Base-by-base conservation (phyloP, 192 early-diverging fungal genomes). In the Coemansia brasiliensis region DNA sequence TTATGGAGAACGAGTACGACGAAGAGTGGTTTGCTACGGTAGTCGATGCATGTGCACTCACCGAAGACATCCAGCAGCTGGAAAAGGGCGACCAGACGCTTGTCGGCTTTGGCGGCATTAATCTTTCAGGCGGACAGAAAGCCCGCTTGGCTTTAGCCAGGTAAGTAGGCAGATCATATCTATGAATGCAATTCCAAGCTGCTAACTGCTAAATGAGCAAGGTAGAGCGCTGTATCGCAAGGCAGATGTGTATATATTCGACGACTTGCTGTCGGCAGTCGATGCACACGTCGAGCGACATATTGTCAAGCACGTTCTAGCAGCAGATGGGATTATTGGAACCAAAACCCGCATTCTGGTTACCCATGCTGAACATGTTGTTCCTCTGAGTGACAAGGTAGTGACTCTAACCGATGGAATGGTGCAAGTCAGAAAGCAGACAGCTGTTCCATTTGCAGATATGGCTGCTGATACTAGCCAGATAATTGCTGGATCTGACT, bases 241-340 rank as follows among this genome's bases (percentile, higher is more conserved):
- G 10, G 83, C 85, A 3, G 87, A 91, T 43, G 55, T 88, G 4
- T 83, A 83, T 41, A 57, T 90, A 3, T 61, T 92, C 12, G 90
- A 91, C 50, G 89, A 92, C 52, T 75, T 86, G 8, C 65, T 90
- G 13, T 72, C 86, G 8, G 88, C 90, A 9, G 86, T 87, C 3
- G 86, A 85, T 53, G 84, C 84, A 1, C 82, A 76, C 38, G 84
- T 86, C 1, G 83, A 77, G 16, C 77, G 81, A 3, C 79, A 80
- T 11, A 58, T 87, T 10, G 78, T 87, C 29, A 75, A 87, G 20
- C 27, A 75, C 46, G 60, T 81, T 52, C 22, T 82, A 59, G 53
- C 40, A 0, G 32, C 26, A 12, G 55, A 52, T 55, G 84, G 66
- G 0, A 75, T 51, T 10, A 78, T 63, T 13, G 25, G 43, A 3